Conservation (phyloP, 768 basidiomycete species). For the Kondoa subrosea region DNA sequence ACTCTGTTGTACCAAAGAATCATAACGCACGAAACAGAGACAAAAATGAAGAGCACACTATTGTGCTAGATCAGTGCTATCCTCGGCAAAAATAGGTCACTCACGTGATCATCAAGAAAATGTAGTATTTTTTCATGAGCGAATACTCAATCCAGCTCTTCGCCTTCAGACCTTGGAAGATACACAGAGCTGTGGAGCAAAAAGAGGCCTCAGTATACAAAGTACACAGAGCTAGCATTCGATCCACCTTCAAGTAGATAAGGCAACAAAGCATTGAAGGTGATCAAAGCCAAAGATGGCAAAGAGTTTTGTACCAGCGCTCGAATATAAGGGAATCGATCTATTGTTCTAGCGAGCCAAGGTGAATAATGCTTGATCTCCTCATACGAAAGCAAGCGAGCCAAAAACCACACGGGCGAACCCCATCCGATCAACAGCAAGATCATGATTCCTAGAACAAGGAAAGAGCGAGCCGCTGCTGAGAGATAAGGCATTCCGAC, state of each 20-base stretch:
- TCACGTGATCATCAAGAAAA: slow-evolving; percentile 45
- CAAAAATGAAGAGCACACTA: slow-evolving; percentile 24
- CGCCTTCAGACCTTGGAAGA: slow-evolving; percentile 69
- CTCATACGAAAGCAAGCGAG: slow-evolving; percentile 71
- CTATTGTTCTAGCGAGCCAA: slow-evolving; percentile 69
- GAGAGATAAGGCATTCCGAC: slow-evolving; percentile 50
- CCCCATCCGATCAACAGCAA: slow-evolving; percentile 79
- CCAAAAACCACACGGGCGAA: slow-evolving; percentile 72
- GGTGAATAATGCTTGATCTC: slow-evolving; percentile 84
- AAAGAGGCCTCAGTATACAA: background rate
- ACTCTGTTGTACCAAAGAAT: background rate
- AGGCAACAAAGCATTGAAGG: slow-evolving; percentile 71
- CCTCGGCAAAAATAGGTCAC: background rate
- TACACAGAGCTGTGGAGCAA: background rate
- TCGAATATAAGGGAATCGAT: slow-evolving; percentile 40
- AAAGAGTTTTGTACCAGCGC: slow-evolving; percentile 89
- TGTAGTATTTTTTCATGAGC: slow-evolving; percentile 82
- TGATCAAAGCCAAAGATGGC: slow-evolving; percentile 76
- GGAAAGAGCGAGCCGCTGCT: slow-evolving; percentile 48
- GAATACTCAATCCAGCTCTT: slow-evolving; percentile 88
- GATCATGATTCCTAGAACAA: slow-evolving; percentile 53
- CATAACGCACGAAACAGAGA: slow-evolving; percentile 20
- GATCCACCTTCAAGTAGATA: slow-evolving; percentile 74
- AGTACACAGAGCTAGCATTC: too few species aligned
- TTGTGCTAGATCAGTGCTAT: slow-evolving; percentile 20